Conservation (phyloP, 2,329 filamentous ascomycete species). For the Annulohypoxylon truncatum region DNA sequence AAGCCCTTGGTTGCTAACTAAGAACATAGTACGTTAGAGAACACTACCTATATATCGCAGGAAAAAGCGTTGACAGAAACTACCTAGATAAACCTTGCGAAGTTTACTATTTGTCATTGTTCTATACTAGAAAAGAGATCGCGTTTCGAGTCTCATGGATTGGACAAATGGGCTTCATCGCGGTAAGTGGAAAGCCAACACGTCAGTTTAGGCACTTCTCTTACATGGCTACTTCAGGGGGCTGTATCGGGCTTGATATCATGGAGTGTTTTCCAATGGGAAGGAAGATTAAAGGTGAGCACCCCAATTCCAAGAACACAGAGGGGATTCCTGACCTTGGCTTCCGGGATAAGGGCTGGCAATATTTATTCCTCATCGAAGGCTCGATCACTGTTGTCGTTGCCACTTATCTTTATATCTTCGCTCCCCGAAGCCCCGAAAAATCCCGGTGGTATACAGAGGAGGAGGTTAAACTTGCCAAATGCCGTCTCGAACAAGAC, state of each 20-base stretch:
- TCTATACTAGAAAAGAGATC: slow-evolving; percentile 40
- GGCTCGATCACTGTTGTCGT: slow-evolving; percentile 43
- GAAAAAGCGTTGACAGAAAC: slow-evolving; percentile 3
- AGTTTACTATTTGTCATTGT: slow-evolving; percentile 32
- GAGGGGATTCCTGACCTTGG: not conserved
- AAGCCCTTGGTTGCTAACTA: slow-evolving; percentile 1
- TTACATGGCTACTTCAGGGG: slow-evolving; percentile 15
- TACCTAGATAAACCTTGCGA: slow-evolving; percentile 30
- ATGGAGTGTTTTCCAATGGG: slow-evolving; percentile 45
- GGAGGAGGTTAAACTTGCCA: slow-evolving; percentile 44
- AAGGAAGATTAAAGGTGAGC: slow-evolving; percentile 32
- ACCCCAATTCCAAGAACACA: not conserved
- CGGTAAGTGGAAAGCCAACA: slow-evolving; percentile 16
- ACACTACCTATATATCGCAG: not conserved
- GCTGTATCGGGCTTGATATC: slow-evolving; percentile 45
- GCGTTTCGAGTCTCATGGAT: slow-evolving; percentile 38
- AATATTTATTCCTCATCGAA: slow-evolving; percentile 48
- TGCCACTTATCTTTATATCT: slow-evolving; percentile 37
- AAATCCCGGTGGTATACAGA: slow-evolving; percentile 42
- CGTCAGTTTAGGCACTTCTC: not conserved
- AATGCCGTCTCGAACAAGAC: slow-evolving; percentile 43
- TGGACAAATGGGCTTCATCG: slow-evolving; percentile 44
- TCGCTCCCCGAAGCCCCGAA: slow-evolving; percentile 41
- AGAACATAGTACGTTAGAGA: slow-evolving; percentile 12
- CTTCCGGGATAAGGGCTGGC: slow-evolving; percentile 38